These are phyloP conservation scores for Tranzscheliella williamsii DNA, from an alignment of 1,284 basidiomycete species.

Conservation along the genomic window DNA sequence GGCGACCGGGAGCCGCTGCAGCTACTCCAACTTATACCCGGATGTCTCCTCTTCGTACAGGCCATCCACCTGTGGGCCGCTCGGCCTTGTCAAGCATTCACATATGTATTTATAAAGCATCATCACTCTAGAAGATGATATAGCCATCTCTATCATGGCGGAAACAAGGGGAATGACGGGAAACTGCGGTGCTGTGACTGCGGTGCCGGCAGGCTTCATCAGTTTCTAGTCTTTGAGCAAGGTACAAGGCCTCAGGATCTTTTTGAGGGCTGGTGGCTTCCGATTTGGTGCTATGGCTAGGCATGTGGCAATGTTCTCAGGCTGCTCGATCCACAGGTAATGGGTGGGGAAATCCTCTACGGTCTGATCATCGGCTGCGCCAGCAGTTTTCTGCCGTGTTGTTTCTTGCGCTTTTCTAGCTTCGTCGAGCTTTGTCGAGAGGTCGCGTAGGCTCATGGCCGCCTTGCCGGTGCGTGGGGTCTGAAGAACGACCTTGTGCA, in stretches of 20 bases:
- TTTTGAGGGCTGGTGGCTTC: constrained; percentile 63
- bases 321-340: constrained; percentile 67
- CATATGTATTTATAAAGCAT: constrained; percentile 13
- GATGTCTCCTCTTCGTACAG: background rate
- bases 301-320: constrained; percentile 66
- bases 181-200: too few relatives aligned
- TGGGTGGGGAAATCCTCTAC: constrained; percentile 57
- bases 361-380: background rate
- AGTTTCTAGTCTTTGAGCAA: constrained; percentile 61
- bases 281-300: constrained; percentile 67
- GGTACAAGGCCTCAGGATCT: constrained; percentile 61
- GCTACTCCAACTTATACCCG: background rate
- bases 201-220: too few relatives aligned
- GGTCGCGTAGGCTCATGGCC: constrained; percentile 40
- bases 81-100: too few relatives aligned
- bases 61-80: background rate
- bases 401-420: constrained; percentile 7
- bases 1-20: background rate
- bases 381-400: background rate
- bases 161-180: too few relatives aligned
- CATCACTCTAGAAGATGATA: background rate
- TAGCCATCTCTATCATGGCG: background rate
- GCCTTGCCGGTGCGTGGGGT: constrained; percentile 29
- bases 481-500: constrained; percentile 59
- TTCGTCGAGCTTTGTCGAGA: constrained; percentile 54